Base-by-base conservation (phyloP, 371 early-diverging fungal species). In the Mortierella sp. region DNA sequence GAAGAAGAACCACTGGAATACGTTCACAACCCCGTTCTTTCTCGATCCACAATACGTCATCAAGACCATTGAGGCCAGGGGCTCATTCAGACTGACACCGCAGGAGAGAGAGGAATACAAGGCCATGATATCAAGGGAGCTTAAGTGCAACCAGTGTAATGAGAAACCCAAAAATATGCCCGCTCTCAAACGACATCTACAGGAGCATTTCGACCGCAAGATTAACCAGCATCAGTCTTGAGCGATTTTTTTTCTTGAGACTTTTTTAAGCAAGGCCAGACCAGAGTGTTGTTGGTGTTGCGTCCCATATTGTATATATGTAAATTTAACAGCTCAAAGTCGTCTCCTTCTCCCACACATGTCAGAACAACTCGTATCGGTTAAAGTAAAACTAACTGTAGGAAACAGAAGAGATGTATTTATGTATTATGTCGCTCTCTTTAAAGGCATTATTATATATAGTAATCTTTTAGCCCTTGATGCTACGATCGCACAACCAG, bases 1-100 rank as follows among this genome's bases (percentile, higher is more conserved):
- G 50, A 81, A 64, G 39, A 88, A 87, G 61, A 64, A 70, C 9
- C 91, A 90, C 60, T 90, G 86, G 86, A 86, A 86, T 60, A 84
- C 89, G 31, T 89, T 90, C 65, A 86, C 82, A 4, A 88, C 86
- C 2, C 21, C 47, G 11, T 88, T 86, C 61, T 88, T 90, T 61
- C 34, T 65, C 14, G 24, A 53, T 5, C 64, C 65, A 8, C 71
- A 79, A 5, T 47, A 69, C 15, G 81, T 86, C 7, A 41, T 80
- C 44, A 51, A 21, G 14, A 39, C 57, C 48, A 54, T 88, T 5
- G 23, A 64, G 23, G 67, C 55, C 17, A 59, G 60, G 6, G 83
- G 82, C 6, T 42, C 48, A 1, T 58, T 73, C n/a, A 9, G 50
- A 9, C 24, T 59, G 30, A 44, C 67, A 12, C 21, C 53, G 3